Base-by-base conservation (phyloP, 2,329 filamentous ascomycete genomes). In the Clonostachys rhizophaga region DNA sequence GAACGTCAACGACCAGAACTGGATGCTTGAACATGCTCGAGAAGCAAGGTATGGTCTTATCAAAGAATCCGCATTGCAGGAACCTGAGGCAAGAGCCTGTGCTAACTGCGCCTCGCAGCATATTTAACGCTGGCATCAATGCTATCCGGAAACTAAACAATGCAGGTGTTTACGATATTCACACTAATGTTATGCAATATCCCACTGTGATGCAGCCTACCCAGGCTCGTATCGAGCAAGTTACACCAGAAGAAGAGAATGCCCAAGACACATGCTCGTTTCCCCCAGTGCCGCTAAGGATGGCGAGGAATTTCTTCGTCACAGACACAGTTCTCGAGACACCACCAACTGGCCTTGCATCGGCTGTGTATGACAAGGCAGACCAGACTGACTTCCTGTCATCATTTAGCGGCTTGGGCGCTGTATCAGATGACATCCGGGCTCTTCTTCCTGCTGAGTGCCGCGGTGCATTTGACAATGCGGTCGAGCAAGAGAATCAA, bases 1-100 rank as follows among this genome's bases (percentile, higher is more conserved):
- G 37, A 87, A 91, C 50, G 86, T 97, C 49, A 97, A 91, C 46
- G 89, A 95, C 57, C 83, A 86, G 48, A 99, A 97, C 64, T 99
- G 94, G 94, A 94, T 95, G 79, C 75, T 94, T 48, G 91, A 97
- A 69, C 94, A 99, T 68, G 91, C 91, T 30, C 83, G 88, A 44
- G 90, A 92, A 64, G 90, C 92, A 47, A 92, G 87, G 91, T 95
- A 76, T 43, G 61, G 56, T 12, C 10, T n/a, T 14, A 20, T n/a
- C 34, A 14, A 35, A 13, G 13, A 24, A 43, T 13, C 17, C 8
- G 14, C 11, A 14, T 34, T 30, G 44, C 9, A 40, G 9, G 9
- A 30, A 30, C 24, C 24, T 30, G 24, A 30, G 24, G 24, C 24
- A 30, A 30, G 24, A 30, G 24, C 24, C 24, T 30, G 24, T 30